These are phyloP conservation scores for Tricholoma matsutake DNA, from an alignment of 768 basidiomycete genomes.

Conservation along the genomic window DNA sequence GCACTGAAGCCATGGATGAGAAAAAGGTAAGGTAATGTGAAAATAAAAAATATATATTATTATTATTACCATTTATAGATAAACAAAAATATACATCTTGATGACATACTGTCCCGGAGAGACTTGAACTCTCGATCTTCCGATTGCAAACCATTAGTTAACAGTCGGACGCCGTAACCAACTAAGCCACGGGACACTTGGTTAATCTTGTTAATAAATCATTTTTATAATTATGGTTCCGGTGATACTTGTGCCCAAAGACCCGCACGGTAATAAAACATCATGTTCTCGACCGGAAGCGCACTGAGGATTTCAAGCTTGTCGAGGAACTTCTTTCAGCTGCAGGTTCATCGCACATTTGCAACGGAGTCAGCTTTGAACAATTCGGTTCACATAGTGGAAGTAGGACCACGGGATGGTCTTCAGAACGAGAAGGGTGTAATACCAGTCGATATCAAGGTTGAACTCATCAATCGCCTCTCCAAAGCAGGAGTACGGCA, in stretches of 20 bases:
- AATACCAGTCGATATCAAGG: slow-evolving; percentile 71
- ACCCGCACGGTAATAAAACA: too few relatives aligned
- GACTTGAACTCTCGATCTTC: slow-evolving; percentile 10
- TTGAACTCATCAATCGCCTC: slow-evolving; percentile 76
- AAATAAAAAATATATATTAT: background rate
- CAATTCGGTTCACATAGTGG: slow-evolving; percentile 67
- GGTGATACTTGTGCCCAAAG: too few relatives aligned
- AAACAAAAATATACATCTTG: too few relatives aligned
- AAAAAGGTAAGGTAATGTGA: background rate
- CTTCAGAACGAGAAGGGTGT: slow-evolving; percentile 83
- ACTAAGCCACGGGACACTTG: slow-evolving; percentile 8
- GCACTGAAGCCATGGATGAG: slow-evolving; percentile 23
- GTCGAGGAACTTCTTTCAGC: background rate
- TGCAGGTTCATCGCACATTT: slow-evolving; percentile 9
- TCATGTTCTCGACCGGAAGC: background rate
- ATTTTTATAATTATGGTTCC: too few relatives aligned
- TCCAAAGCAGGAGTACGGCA: slow-evolving; percentile 60
- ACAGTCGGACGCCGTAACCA: slow-evolving; percentile 9
- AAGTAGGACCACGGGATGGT: slow-evolving; percentile 90
- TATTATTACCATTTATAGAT: too few relatives aligned
- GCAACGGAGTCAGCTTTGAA: slow-evolving; percentile 22
- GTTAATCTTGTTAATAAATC: too few relatives aligned
- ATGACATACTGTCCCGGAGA: slow-evolving; percentile 8
- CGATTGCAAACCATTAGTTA: slow-evolving; percentile 8
- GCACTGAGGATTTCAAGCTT: background rate